These are phyloP conservation scores for Colletotrichum musicola DNA, from an alignment of 2,329 filamentous ascomycete species.

Conservation along the genomic window DNA sequence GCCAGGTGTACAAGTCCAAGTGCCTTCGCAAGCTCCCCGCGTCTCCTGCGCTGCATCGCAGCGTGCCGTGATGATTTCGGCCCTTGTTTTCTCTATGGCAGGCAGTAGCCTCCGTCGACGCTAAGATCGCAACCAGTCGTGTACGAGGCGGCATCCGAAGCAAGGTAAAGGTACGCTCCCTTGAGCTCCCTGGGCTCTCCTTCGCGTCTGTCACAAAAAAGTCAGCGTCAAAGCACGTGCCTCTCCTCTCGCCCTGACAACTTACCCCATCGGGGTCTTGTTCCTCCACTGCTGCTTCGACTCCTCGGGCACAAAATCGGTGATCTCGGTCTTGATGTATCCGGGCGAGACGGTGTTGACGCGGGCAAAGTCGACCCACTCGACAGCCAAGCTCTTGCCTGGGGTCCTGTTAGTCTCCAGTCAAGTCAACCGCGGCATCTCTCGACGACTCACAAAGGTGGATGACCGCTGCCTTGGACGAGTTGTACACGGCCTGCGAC, in stretches of 20 bases:
- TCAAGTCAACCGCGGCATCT: too few relatives aligned
- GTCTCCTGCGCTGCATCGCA: background rate
- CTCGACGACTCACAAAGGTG: constrained; percentile 62
- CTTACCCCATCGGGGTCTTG: constrained; percentile 82
- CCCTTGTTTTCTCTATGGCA: constrained; percentile 53
- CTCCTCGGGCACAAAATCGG: constrained; percentile 72
- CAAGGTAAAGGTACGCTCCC: constrained; percentile 84
- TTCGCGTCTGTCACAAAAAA: constrained; percentile 66
- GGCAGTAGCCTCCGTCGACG: constrained; percentile 80
- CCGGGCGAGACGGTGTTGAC: constrained; percentile 81
- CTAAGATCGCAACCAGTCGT: constrained; percentile 81
- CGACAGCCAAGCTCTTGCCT: constrained; percentile 79
- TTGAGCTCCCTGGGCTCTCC: constrained; percentile 82
- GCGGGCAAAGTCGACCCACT: constrained; percentile 82
- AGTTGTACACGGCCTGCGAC: constrained; percentile 80
- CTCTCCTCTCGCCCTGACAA: constrained; percentile 32
- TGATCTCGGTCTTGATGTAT: constrained; percentile 82
- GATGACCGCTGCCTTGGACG: constrained; percentile 75
- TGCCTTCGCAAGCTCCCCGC: background rate
- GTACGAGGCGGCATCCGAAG: constrained; percentile 85
- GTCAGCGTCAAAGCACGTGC: constrained; percentile 34
- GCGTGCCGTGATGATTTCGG: background rate
- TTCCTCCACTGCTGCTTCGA: constrained; percentile 80
- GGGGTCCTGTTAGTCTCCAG: constrained; percentile 15
- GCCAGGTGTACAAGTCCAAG: background rate